Base-by-base conservation (phyloP, 164 flowering plant species). In the Stephania japonica region DNA sequence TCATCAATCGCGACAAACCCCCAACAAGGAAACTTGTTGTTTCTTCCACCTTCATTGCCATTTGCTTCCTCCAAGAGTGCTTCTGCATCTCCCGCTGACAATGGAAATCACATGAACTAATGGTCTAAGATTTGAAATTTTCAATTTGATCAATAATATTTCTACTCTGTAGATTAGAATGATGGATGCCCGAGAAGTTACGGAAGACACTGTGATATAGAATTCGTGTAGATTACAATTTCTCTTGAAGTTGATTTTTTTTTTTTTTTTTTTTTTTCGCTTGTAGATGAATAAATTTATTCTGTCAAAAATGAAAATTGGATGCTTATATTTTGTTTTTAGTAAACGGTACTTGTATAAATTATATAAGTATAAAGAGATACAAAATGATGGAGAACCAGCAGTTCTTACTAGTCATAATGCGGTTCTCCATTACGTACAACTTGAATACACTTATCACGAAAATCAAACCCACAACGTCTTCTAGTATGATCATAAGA, bases 31-130 rank as follows among this genome's bases (percentile, higher is more conserved):
- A 81, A 76, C 70, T 78, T 86, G 80, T 76, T 75, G 79, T 82
- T 82, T 67, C 73, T 78, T n/a, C 78, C 83, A 42, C 84, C 89
- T 63, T 68, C 88, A 49, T 77, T 85, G 81, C 84, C 88, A 44
- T 83, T 81, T 79, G 68, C 80, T 26, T 68, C 79, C 56, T 27
- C 79, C 67, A 74, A 79, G 72, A 75, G 75, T 73, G 75, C 79
- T 0, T 78, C 85, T 26, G 70, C 79, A 13, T 80, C 79, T 53
- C 78, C 81, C 21, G 75, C 70, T 18, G 79, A 73, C n/a, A 73
- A 71, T 59, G 76, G 72, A 44, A 79, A 80, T 65, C 75, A 73
- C 23, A 77, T 73, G 64, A 81, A 72, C 65, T 75, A 44, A 78
- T 73, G 61, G 32, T 72, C 8, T 8, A 32, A 25, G n/a, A 32